phyloP scores from a whole-genome alignment of 2,329 filamentous ascomycete species.

The Penicillium sp. region DNA sequence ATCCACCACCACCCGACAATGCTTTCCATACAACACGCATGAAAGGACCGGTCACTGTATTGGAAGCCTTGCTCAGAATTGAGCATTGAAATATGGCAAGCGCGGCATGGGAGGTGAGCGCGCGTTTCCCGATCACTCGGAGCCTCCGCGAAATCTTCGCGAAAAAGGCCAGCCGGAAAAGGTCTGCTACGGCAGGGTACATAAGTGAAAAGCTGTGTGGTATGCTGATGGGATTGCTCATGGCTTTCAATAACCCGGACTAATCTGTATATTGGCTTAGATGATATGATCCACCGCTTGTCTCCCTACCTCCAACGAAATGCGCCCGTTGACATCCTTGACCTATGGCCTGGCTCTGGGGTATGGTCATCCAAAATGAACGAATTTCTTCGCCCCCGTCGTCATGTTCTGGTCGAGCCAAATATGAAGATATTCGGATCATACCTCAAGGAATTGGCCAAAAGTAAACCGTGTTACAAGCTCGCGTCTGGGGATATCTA shows the following conservation, averaged over 20 bases:
- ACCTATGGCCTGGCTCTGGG: conserved; percentile 78
- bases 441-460: conserved; percentile 61
- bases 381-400: conserved; percentile 71
- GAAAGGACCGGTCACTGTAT: not conserved
- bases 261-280: conserved; percentile 33
- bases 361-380: conserved; percentile 78
- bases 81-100: not conserved
- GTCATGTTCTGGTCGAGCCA: conserved; percentile 80
- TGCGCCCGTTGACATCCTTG: conserved; percentile 78
- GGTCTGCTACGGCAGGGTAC: conserved; percentile 20
- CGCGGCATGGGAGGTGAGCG: conserved; percentile 15
- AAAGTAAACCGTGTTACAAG: conserved; percentile 48
- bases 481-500: conserved; percentile 58
- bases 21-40: not conserved
- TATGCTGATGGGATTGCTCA: conserved; percentile 16
- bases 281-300: conserved; percentile 71
- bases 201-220: conserved; percentile 36
- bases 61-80: not conserved
- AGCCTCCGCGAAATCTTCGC: not conserved
- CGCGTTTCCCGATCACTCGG: conserved; percentile 24
- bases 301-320: conserved; percentile 67
- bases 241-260: not conserved
- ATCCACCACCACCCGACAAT: not conserved
- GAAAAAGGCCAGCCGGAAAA: conserved; percentile 2
- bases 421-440: conserved; percentile 59